phyloP scores from a whole-genome alignment of 495 filamentous ascomycete species.

The Neurospora sp. region DNA sequence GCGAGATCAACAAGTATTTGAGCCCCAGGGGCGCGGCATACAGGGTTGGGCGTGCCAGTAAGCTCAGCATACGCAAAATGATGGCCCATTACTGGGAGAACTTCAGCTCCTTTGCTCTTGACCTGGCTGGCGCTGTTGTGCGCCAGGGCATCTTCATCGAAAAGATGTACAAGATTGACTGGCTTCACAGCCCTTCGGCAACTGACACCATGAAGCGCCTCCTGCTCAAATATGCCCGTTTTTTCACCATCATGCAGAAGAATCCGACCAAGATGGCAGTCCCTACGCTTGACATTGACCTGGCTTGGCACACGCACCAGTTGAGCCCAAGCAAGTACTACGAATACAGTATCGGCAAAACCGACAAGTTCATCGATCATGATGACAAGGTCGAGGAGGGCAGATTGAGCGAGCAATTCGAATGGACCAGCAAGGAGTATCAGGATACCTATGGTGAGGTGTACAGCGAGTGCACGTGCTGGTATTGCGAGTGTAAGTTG shows the following conservation, averaged over 20 bases:
- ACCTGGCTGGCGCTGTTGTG: slow-evolving; percentile 69
- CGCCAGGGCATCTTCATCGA: slow-evolving; percentile 71
- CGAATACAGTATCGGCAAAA: slow-evolving; percentile 32
- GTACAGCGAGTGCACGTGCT: slow-evolving; percentile 80
- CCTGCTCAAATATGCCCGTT: slow-evolving; percentile 58
- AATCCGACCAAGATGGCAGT: slow-evolving; percentile 50
- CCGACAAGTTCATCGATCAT: slow-evolving; percentile 60
- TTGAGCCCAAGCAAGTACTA: slow-evolving; percentile 57
- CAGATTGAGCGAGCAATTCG: slow-evolving; percentile 52
- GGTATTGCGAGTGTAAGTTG: slow-evolving; percentile 64
- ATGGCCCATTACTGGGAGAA: slow-evolving; percentile 78
- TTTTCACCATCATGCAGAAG: slow-evolving; percentile 52
- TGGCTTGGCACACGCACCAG: slow-evolving; percentile 70
- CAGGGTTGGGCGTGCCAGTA: slow-evolving; percentile 17
- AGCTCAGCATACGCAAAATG: slow-evolving; percentile 56
- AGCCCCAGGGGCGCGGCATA: slow-evolving; percentile 4
- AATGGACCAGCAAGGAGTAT: slow-evolving; percentile 65
- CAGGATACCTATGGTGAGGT: slow-evolving; percentile 50
- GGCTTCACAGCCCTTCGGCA: slow-evolving; percentile 60
- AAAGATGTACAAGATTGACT: slow-evolving; percentile 73
- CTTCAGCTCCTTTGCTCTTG: slow-evolving; percentile 55
- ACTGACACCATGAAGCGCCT: slow-evolving; percentile 55
- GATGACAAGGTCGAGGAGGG: slow-evolving; percentile 73
- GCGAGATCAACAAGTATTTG: slow-evolving; percentile 15
- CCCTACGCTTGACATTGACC: slow-evolving; percentile 80